Conservation (phyloP, 352 stramenopile species). For the Aphanomyces cochlioides region DNA sequence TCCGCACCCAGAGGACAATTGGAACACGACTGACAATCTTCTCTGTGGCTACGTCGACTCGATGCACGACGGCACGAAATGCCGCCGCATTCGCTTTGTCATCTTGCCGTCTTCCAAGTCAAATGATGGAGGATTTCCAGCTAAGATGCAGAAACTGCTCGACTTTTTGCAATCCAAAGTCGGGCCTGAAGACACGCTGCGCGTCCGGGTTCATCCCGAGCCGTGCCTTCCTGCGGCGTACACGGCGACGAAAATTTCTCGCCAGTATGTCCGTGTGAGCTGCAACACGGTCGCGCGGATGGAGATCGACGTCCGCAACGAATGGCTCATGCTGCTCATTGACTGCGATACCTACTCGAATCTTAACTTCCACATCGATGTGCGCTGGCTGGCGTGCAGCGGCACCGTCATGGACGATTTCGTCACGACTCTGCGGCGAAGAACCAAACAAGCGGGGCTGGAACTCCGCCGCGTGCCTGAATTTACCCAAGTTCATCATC, state of each 20-base stretch:
- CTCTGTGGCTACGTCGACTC: constrained; percentile 72
- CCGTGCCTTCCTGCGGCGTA: not conserved
- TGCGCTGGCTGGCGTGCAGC: constrained; percentile 77
- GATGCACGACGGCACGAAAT: constrained; percentile 62
- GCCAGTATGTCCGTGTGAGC: constrained; percentile 22
- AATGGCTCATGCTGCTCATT: constrained; percentile 70
- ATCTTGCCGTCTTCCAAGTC: constrained; percentile 50
- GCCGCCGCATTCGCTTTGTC: constrained; percentile 62
- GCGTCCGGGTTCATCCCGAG: constrained; percentile 43
- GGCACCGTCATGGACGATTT: constrained; percentile 72
- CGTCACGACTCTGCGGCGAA: constrained; percentile 54
- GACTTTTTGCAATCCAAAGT: constrained; percentile 63
- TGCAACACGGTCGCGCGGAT: constrained; percentile 38
- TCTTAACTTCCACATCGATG: constrained; percentile 63
- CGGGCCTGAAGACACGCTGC: constrained; percentile 48
- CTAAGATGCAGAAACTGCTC: constrained; percentile 57
- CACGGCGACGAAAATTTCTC: not conserved
- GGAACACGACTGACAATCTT: constrained; percentile 72
- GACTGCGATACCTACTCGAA: constrained; percentile 58
- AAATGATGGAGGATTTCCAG: constrained; percentile 27
- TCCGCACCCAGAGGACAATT: constrained; percentile 67
- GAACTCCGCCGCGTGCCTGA: constrained; percentile 71
- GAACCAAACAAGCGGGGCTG: constrained; percentile 59
- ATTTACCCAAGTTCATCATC: constrained; percentile 62
- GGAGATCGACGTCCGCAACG: constrained; percentile 52